Base-by-base conservation (phyloP, 192 early-diverging fungal genomes). In the Umbelopsis isabellina region DNA sequence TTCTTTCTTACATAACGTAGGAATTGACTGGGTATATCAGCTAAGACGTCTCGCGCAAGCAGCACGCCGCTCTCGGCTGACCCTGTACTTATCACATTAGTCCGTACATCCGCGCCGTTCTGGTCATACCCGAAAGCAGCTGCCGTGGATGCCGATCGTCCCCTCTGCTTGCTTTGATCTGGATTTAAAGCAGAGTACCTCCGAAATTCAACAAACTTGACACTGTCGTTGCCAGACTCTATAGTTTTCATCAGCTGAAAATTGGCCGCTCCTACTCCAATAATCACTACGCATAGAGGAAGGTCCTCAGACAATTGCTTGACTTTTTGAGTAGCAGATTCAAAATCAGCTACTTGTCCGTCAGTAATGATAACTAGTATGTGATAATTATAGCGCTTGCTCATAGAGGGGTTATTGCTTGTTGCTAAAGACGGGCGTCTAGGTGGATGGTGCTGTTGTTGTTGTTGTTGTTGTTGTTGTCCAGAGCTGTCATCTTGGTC, bases 151-250 rank as follows among this genome's bases (percentile, higher is more conserved):
- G 55, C 55, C 18, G 55, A 61, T 35, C 55, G 55, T 61, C 55
- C 55, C 1, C 55, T 25, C 7, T 67, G 66, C 46, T 49, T 47
- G 13, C 46, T 49, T 27, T 49, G n/a, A 16, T 49, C 46, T 4
- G 46, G 46, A 18, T 46, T 49, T 2, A 67, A 44, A 2, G 46
- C 46, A 13, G 66, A 35, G 35, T 67, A 67, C 45, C 25, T 67
- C 20, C 48, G 66, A 49, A 67, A 67, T 46, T 67, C 66, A 15
- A 67, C 66, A 49, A 67, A 67, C n/a, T 67, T 47, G 11, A 67
- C 66, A 67, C 13, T 67, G 15, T 46, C 66, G 27, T 41, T 49
- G 66, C 9, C 66, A 15, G 44, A 15, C 15, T 67, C 66, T 4
- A 67, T 47, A 11, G 2, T 47, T 21, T 49, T 47, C 66, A 67